Conservation (phyloP, 352 stramenopile species). For the Thraustochytrium sp. region DNA sequence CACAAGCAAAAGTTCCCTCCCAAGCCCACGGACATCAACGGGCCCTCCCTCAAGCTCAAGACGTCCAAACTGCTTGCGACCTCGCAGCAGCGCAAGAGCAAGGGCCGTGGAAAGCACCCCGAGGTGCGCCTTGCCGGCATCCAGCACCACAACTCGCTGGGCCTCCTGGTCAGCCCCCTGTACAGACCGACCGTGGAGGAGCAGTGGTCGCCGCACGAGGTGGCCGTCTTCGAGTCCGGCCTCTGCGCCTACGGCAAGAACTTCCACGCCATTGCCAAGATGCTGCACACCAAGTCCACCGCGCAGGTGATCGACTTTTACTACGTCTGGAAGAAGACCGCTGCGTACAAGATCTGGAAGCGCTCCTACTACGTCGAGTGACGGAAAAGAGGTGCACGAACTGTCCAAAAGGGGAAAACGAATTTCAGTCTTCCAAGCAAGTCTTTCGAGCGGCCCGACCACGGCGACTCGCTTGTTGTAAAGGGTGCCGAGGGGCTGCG, state of each 20-base stretch:
- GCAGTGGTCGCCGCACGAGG: slow-evolving; percentile 66
- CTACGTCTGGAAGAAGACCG: slow-evolving; percentile 77
- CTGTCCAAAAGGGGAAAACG: too few relatives aligned
- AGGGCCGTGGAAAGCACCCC: background rate
- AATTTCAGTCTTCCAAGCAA: too few relatives aligned
- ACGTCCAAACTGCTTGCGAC: background rate
- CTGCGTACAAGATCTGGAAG: slow-evolving; percentile 70
- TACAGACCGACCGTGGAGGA: slow-evolving; percentile 58
- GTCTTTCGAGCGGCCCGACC: too few relatives aligned
- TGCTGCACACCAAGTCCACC: slow-evolving; percentile 62
- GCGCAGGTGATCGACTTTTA: slow-evolving; percentile 75
- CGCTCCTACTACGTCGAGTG: slow-evolving; percentile 21
- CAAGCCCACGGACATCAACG: background rate
- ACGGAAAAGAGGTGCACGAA: too few relatives aligned
- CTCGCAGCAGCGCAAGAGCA: background rate
- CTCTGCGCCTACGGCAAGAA: slow-evolving; percentile 66
- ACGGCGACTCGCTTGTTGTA: too few relatives aligned
- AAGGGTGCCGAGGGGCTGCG: too few relatives aligned
- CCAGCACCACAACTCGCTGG: slow-evolving; percentile 51
- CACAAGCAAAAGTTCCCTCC: slow-evolving; percentile 19
- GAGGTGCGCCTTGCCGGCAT: background rate
- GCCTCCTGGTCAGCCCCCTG: slow-evolving; percentile 57
- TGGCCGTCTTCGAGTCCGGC: slow-evolving; percentile 65
- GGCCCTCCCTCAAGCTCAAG: background rate
- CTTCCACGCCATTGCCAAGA: slow-evolving; percentile 62